Percentiles rank a stretch among this genome's conserved stretches.
Conservation (phyloP, 2,329 filamentous ascomycete genomes). For the Myotisia sp. region DNA sequence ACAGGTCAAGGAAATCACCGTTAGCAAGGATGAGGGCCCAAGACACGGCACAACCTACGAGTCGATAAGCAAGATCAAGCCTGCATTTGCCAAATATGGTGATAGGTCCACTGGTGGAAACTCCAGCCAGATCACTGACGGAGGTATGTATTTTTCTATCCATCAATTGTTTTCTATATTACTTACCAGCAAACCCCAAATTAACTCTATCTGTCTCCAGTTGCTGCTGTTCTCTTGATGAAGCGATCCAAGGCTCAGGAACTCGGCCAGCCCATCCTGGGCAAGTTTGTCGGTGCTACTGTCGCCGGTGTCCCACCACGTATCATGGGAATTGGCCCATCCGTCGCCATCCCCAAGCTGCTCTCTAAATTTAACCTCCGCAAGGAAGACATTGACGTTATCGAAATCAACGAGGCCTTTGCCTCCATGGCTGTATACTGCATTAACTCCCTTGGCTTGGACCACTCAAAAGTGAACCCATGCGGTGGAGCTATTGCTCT, state of each 20-base stretch:
- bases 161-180: slow-evolving; percentile 5
- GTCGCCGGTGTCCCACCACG: slow-evolving; percentile 79
- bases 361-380: slow-evolving; percentile 63
- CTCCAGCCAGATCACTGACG: slow-evolving; percentile 87
- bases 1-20: slow-evolving; percentile 58
- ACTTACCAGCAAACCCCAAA: background rate
- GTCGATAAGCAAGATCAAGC: slow-evolving; percentile 65
- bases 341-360: slow-evolving; percentile 60
- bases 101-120: slow-evolving; percentile 81
- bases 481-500: slow-evolving; percentile 86
- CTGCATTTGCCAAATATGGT: slow-evolving; percentile 83
- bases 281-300: slow-evolving; percentile 74
- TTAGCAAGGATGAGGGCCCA: slow-evolving; percentile 81
- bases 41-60: slow-evolving; percentile 81
- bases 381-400: slow-evolving; percentile 70
- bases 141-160: slow-evolving; percentile 38
- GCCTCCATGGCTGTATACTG: slow-evolving; percentile 97
- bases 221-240: slow-evolving; percentile 50
- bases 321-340: slow-evolving; percentile 76
- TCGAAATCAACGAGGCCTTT: slow-evolving; percentile 96
- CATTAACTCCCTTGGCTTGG: slow-evolving; percentile 49
- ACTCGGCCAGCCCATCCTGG: slow-evolving; percentile 73
- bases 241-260: slow-evolving; percentile 88
- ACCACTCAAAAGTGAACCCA: slow-evolving; percentile 68
- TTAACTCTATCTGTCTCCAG: slow-evolving; percentile 7